Conservation (phyloP, 768 basidiomycete species). For the Xerocomus spinulosus region DNA sequence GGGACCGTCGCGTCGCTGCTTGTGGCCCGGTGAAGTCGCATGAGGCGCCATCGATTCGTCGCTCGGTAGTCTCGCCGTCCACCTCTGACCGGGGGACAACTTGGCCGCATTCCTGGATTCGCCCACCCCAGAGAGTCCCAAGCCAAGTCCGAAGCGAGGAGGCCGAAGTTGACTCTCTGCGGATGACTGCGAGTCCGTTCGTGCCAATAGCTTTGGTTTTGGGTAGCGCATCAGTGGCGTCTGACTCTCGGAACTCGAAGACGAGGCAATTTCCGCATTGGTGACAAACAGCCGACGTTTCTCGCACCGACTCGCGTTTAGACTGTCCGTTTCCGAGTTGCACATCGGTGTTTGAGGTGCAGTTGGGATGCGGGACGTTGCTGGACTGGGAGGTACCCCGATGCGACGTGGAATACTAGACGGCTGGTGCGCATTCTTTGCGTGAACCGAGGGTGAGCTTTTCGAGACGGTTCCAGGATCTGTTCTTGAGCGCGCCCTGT, state of each 20-base stretch:
- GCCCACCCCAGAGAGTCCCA: constrained; percentile 19
- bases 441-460: constrained; percentile 3
- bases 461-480: constrained; percentile 23
- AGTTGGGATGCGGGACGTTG: constrained; percentile 10
- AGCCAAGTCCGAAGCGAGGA: constrained; percentile 28
- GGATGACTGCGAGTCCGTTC: constrained; percentile 23
- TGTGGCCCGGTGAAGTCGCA: constrained; percentile 7
- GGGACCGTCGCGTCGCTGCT: constrained; percentile 2
- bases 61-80: constrained; percentile 9
- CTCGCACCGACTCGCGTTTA: constrained; percentile 21
- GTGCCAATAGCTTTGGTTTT: constrained; percentile 13
- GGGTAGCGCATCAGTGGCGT: constrained; percentile 7
- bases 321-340: constrained; percentile 30
- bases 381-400: constrained; percentile 14
- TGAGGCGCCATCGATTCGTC: constrained; percentile 3
- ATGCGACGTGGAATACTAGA: constrained; percentile 27
- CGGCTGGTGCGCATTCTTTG: constrained; percentile 8
- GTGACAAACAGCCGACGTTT: constrained; percentile 42
- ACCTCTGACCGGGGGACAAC: constrained; percentile 10
- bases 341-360: constrained; percentile 6
- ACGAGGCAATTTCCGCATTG: constrained; percentile 40
- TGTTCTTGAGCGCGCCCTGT: constrained; percentile 28
- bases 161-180: constrained; percentile 18
- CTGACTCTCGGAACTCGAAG: constrained; percentile 41
- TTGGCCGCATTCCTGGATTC: constrained; percentile 11